Evolutionary conservation across 2,329 filamentous ascomycete genomes (phyloP), one percentile per base, ranked within the genome.

Genomic region (Aureobasidium sp.): DNA sequence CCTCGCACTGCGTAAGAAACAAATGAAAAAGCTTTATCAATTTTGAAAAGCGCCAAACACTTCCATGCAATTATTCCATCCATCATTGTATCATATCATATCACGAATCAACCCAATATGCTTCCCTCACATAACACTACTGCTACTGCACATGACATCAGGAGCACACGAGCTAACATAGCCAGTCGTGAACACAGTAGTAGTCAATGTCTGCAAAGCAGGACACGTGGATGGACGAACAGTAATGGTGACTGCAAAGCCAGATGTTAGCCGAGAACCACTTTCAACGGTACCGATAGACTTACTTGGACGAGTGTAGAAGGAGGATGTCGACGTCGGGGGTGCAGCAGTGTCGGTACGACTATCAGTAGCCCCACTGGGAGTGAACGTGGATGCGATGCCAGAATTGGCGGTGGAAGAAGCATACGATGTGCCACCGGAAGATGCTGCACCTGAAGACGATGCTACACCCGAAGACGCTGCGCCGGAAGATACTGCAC

Each of bases 361-460:
- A 13, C 45, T 13, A 25, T 27, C 29, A 29, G 29, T 60, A 9
- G 34, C 32, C 14, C 37, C 57, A 8, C 45, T 50, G 2, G 29
- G 37, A 14, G 57, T 44, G 5, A 37, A 36, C n/a, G 66, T 66
- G 37, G 66, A 62, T n/a, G 64, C 63, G 29, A 62, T 58, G 30
- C 59, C 47, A 27, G 64, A 29, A 14, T 27, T 14, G 0, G 60
- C 49, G 5, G 62, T 49, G 29, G 64, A 64, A 7, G 64, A 29
- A 27, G 53, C 29, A 2, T 58, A 60, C 1, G 62, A 55, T 36
- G 62, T 61, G 4, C 63, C 59, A 21, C 21, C 21, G 21, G 21
- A 21, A 21, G 21, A 21, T 21, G 21, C 21, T 21, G 21, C 21
- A 21, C 21, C 21, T 21, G 21, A 21, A 21, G 21, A 21, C 21